These are phyloP conservation scores for Hansenula sp. DNA, from an alignment of 1,139 yeast genomes.

Conservation along the genomic window DNA sequence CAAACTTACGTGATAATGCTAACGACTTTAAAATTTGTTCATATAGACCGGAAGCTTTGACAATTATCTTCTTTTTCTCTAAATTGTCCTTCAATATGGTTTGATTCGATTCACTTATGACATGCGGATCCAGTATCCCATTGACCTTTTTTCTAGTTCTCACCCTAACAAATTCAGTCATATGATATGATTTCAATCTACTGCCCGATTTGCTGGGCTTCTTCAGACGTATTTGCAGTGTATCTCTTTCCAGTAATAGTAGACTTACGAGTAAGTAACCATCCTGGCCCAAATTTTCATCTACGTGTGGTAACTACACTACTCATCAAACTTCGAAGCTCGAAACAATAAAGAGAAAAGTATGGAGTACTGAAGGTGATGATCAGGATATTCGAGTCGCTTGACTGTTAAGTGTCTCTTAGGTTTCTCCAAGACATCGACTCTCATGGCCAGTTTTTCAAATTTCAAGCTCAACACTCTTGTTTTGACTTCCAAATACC, in stretches of 20 bases:
- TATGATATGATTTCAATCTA: background rate
- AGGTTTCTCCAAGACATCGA: too few relatives aligned
- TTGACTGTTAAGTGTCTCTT: too few relatives aligned
- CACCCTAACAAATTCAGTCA: slow-evolving; percentile 10
- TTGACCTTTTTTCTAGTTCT: slow-evolving; percentile 8
- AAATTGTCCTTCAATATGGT: slow-evolving; percentile 7
- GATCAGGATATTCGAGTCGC: too few relatives aligned
- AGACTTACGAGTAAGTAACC: background rate
- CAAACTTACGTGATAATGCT: slow-evolving; percentile 13
- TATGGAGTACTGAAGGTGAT: too few relatives aligned
- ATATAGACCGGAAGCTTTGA: slow-evolving; percentile 27
- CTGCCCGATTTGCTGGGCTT: too few relatives aligned
- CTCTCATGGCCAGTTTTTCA: too few relatives aligned
- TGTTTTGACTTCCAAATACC: background rate
- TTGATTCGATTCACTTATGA: slow-evolving; percentile 4
- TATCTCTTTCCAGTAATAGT: too few relatives aligned
- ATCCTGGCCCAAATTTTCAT: background rate
- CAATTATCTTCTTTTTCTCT: slow-evolving; percentile 10
- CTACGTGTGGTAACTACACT: background rate
- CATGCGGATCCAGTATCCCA: slow-evolving; percentile 10
- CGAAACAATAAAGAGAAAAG: background rate
- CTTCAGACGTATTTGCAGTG: too few relatives aligned
- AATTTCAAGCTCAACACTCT: background rate
- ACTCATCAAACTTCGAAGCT: background rate
- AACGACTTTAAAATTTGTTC: slow-evolving; percentile 20